Evolutionary conservation across 75 land plant species (phyloP).

Genomic region (Cryptomeria japonica): DNA sequence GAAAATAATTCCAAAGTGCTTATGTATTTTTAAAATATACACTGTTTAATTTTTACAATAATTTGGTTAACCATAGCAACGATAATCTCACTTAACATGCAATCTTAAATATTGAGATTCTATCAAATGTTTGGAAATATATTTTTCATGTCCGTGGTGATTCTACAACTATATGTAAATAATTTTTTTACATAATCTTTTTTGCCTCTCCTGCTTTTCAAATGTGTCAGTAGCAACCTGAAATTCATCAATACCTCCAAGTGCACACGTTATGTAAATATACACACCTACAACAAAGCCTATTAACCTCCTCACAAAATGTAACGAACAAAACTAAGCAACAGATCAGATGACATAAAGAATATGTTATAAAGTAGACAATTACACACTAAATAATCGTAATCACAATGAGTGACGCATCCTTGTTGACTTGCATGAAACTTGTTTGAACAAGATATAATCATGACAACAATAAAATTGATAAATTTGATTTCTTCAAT

Average conservation of each 20-base stretch:
- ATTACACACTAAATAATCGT: background rate
- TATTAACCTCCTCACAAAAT: conserved; percentile 42
- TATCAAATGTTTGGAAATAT: background rate
- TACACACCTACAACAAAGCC: conserved; percentile 83
- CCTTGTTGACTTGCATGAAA: background rate
- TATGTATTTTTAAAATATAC: background rate
- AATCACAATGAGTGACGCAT: background rate
- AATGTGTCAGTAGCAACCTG: conserved; percentile 82
- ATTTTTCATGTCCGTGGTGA: background rate
- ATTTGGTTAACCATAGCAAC: background rate
- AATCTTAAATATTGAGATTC: background rate
- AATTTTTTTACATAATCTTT: background rate
- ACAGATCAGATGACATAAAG: too few relatives aligned
- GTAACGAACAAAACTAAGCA: background rate
- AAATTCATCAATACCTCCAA: conserved; percentile 86
- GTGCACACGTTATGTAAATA: conserved; percentile 93
- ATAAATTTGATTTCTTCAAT: background rate
- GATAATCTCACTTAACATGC: background rate
- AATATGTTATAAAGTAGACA: too few relatives aligned
- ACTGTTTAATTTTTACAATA: background rate
- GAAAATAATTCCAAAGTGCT: background rate
- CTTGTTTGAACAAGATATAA: background rate
- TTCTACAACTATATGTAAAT: background rate
- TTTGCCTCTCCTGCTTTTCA: conserved; percentile 48
- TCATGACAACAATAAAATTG: background rate